Conservation (phyloP, 768 basidiomycete genomes). For the Imleria badia region DNA sequence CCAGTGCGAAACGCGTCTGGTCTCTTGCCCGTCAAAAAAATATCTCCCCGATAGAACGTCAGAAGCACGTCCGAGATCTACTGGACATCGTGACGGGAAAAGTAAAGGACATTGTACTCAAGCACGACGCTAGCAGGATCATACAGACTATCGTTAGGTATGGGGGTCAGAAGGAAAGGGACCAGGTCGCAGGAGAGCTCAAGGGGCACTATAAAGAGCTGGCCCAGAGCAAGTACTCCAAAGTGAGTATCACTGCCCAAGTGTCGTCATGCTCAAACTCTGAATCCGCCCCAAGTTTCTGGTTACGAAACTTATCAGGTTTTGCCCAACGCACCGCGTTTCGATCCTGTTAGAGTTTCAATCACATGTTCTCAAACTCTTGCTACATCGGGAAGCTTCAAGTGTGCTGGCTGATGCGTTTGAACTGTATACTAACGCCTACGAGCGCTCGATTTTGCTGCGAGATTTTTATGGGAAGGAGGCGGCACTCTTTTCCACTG, state of each 20-base stretch:
- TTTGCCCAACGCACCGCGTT: slow-evolving; percentile 70
- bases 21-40: slow-evolving; percentile 71
- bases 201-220: slow-evolving; percentile 77
- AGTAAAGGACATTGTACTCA: slow-evolving; percentile 83
- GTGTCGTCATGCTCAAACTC: background rate
- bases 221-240: slow-evolving; percentile 87
- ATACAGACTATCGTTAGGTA: slow-evolving; percentile 81
- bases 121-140: slow-evolving; percentile 90
- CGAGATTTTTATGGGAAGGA: slow-evolving; percentile 93
- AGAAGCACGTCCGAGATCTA: slow-evolving; percentile 69
- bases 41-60: slow-evolving; percentile 66
- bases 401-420: slow-evolving; percentile 84
- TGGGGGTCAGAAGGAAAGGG: slow-evolving; percentile 69
- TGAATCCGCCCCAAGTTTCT: slow-evolving; percentile 54
- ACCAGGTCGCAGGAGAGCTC: slow-evolving; percentile 80
- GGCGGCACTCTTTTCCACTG: slow-evolving; percentile 64
- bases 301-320: slow-evolving; percentile 74
- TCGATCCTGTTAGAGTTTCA: slow-evolving; percentile 81
- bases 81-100: slow-evolving; percentile 78
- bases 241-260: slow-evolving; percentile 48
- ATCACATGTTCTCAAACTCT: slow-evolving; percentile 67
- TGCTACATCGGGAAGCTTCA: slow-evolving; percentile 84
- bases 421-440: slow-evolving; percentile 83
- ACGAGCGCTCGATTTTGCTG: slow-evolving; percentile 77
- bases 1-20: slow-evolving; percentile 77